These are phyloP conservation scores for Candida berthetii DNA, from an alignment of 805 yeast species.

Conservation along the genomic window DNA sequence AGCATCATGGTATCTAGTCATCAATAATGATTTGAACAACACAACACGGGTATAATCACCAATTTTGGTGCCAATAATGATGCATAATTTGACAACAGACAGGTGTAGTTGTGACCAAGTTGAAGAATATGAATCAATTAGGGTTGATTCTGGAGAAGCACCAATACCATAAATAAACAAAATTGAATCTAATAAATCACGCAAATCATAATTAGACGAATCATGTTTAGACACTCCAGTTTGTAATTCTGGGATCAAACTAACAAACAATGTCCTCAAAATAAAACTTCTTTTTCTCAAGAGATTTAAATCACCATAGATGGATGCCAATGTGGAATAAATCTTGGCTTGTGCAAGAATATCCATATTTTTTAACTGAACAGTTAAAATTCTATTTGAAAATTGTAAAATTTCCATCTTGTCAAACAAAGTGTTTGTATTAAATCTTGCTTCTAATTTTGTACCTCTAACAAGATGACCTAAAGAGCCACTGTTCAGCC, in stretches of 20 bases:
- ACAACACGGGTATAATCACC: constrained; percentile 37
- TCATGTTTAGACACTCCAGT: constrained; percentile 1
- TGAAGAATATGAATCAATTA: constrained; percentile 20
- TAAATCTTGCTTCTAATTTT: constrained; percentile 10
- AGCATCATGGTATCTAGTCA: constrained; percentile 49
- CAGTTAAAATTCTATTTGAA: constrained; percentile 39
- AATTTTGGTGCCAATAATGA: constrained; percentile 46
- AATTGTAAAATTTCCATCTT: constrained; percentile 40
- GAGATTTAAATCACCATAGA: constrained; percentile 57
- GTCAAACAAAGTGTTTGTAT: constrained; percentile 19
- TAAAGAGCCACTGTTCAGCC: constrained; percentile 34
- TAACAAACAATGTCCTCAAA: constrained; percentile 55
- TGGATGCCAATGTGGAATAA: constrained; percentile 57
- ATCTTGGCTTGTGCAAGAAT: constrained; percentile 52
- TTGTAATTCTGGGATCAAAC: constrained; percentile 35
- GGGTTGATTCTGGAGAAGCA: constrained; percentile 25
- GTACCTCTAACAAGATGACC: constrained; percentile 38
- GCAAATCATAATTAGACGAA: constrained; percentile 23
- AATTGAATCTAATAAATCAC: constrained; percentile 40
- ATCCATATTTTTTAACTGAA: constrained; percentile 38
- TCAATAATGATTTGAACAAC: constrained; percentile 43
- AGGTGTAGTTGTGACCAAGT: constrained; percentile 57
- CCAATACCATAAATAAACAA: constrained; percentile 50
- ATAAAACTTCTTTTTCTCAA: constrained; percentile 65
- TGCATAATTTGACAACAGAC: constrained; percentile 44